Evolutionary conservation across 257 asterid species (phyloP).

Genomic region (Primulina tabacum): DNA sequence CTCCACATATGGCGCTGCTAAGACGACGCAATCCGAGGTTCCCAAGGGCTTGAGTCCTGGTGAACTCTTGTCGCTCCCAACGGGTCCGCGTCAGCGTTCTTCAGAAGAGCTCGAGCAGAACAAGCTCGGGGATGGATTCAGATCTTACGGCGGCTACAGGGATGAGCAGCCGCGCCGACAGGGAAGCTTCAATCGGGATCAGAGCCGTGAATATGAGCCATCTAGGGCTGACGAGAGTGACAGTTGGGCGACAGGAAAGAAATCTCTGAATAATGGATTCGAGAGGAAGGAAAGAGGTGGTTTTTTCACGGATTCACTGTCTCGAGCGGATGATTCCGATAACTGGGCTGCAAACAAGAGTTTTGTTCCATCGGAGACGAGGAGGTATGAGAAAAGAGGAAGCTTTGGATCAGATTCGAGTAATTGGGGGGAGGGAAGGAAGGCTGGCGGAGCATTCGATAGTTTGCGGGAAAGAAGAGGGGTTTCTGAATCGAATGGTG

Average conservation of each 20-base stretch:
- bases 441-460: conserved; percentile 65
- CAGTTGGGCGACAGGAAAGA: conserved; percentile 80
- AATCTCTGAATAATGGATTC: conserved; percentile 44
- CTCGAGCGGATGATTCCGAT: conserved; percentile 81
- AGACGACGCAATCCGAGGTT: conserved; percentile 25
- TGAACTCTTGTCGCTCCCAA: conserved; percentile 60
- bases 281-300: conserved; percentile 83
- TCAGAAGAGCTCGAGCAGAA: conserved; percentile 76
- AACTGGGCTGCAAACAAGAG: conserved; percentile 84
- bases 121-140: conserved; percentile 72
- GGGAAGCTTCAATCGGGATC: conserved; percentile 61
- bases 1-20: conserved; percentile 32
- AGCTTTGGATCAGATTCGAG: conserved; percentile 61
- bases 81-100: conserved; percentile 79
- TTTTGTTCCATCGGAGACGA: conserved; percentile 62
- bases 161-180: conserved; percentile 75
- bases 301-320: conserved; percentile 78
- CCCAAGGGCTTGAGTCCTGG: conserved; percentile 49
- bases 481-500: conserved; percentile 38
- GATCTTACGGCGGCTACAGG: conserved; percentile 70
- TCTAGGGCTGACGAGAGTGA: conserved; percentile 93
- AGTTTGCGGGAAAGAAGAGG: conserved; percentile 78
- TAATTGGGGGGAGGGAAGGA: conserved; percentile 54
- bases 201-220: conserved; percentile 44
- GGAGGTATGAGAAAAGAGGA: conserved; percentile 61